Conservation (phyloP, 768 basidiomycete species). For the Mycena filopes region DNA sequence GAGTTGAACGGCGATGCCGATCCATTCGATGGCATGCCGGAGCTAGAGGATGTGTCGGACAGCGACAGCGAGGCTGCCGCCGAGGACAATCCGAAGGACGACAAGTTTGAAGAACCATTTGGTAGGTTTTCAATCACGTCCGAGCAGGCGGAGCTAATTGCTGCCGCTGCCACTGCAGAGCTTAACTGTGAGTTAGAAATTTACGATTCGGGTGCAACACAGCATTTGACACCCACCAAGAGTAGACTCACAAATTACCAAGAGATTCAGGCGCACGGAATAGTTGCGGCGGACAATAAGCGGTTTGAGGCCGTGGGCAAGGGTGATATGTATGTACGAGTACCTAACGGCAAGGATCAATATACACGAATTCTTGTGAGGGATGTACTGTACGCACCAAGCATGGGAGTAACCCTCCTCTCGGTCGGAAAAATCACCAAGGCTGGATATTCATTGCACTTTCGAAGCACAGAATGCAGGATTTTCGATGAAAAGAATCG, state of each 20-base stretch:
- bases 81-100: background rate
- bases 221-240: background rate
- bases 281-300: background rate
- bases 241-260: background rate
- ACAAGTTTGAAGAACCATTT: background rate
- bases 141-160: background rate
- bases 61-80: background rate
- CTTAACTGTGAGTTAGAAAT: background rate
- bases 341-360: background rate
- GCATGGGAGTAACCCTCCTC: background rate
- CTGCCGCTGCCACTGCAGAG: background rate
- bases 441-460: background rate
- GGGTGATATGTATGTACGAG: background rate
- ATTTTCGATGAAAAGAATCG: background rate
- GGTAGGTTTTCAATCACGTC: background rate
- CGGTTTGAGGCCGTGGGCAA: background rate
- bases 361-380: background rate
- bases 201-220: constrained; percentile 1
- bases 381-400: background rate
- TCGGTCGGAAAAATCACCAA: background rate
- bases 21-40: background rate
- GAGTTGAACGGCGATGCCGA: background rate
- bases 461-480: background rate
- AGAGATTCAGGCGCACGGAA: background rate
- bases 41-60: background rate